Base-by-base conservation (phyloP, 208 protist genomes). In the Leishmania amazonensis region DNA sequence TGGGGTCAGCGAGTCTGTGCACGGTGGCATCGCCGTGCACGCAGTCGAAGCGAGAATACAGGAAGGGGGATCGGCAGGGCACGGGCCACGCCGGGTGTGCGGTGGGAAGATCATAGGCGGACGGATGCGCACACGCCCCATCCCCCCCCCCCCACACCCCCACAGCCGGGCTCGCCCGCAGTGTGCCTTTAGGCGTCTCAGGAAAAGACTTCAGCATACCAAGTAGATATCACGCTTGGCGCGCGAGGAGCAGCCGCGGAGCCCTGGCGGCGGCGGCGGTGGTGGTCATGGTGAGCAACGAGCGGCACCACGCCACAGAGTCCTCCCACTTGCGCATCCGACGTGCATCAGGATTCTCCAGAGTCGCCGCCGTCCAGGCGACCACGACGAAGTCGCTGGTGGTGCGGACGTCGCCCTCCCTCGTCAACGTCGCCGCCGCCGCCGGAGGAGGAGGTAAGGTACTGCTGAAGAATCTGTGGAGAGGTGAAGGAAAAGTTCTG, bases 401-500 rank as follows among this genome's bases (percentile, higher is more conserved):
- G 17, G 42, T 31, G 40, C 11, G 38, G 70, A 19, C 21, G 24
- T 54, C 49, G 38, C n/a, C 51, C 42, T 21, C 28, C 35, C 5
- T 68, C 70, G 11, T 57, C 77, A 40, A 58, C 57, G 17, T 35
- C 67, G 60, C 70, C 31, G 49, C 45, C 40, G 58, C 38, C 54
- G 1, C 31, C 84, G 65, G 38, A 28, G 47, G 80, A 65, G 21
- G 78, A 72, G 47, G 83, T 64, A 45, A 86, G 78, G 58, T 83
- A 85, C 67, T 88, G 81, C 75, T 83, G 76, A 58, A 83, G 35
- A 57, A 84, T 79, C 75, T 81, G 84, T 28, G 80, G 83, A 21
- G 84, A 85, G 7, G 83, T 86, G 70, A 90, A 90, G 42, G 87
- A 90, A 58, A 90, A 90, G 78, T 90, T 90, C 53, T 88, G 83